Conservation (phyloP, 2,329 filamentous ascomycete species). For the Clonostachys rosea region DNA sequence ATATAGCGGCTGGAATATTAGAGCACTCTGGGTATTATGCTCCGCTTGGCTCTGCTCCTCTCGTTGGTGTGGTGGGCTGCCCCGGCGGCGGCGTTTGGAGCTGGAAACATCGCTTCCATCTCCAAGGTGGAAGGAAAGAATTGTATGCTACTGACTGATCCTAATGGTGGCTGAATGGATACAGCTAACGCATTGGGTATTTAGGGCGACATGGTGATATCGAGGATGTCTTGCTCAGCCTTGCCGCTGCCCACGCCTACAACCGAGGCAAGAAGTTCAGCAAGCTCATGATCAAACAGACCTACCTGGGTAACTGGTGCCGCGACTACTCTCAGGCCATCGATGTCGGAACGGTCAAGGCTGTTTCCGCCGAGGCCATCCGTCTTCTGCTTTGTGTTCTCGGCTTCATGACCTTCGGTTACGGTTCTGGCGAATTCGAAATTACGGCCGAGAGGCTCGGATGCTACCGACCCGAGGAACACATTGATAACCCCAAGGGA, state of each 20-base stretch:
- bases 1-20: neutral
- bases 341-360: slow-evolving; percentile 88
- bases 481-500: slow-evolving; percentile 76
- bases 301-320: slow-evolving; percentile 97
- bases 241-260: slow-evolving; percentile 51
- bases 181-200: neutral
- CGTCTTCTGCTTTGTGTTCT: slow-evolving; percentile 84
- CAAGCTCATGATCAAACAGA: slow-evolving; percentile 81
- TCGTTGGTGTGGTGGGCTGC: slow-evolving; percentile 59
- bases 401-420: slow-evolving; percentile 84
- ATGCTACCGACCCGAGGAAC: slow-evolving; percentile 74
- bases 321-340: slow-evolving; percentile 91
- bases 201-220: slow-evolving; percentile 84
- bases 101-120: slow-evolving; percentile 80
- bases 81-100: slow-evolving; percentile 74
- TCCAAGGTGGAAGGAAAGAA: slow-evolving; percentile 81
- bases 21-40: slow-evolving; percentile 1
- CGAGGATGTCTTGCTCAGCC: slow-evolving; percentile 78
- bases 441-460: slow-evolving; percentile 80
- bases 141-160: slow-evolving; percentile 44
- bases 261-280: slow-evolving; percentile 72
- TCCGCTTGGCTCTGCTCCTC: slow-evolving; percentile 26
- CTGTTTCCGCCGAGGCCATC: slow-evolving; percentile 86
- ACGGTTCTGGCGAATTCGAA: slow-evolving; percentile 80
- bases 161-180: neutral